These are phyloP conservation scores for Xylaria longipes DNA, from an alignment of 495 filamentous ascomycete genomes.

Conservation along the genomic window DNA sequence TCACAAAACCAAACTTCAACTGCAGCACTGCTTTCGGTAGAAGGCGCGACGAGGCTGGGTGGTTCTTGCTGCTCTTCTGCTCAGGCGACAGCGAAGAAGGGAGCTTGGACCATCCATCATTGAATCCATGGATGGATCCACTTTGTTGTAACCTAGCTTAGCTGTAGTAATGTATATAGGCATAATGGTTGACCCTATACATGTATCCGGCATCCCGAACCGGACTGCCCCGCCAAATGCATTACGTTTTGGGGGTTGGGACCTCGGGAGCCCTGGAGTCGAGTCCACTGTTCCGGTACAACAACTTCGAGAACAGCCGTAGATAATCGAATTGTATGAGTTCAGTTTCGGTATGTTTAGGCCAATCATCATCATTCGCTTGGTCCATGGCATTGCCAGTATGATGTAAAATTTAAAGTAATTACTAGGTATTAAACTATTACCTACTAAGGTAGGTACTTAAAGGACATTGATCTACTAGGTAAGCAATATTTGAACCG, in stretches of 20 bases:
- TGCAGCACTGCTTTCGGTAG: conserved; percentile 23
- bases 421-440: neutral
- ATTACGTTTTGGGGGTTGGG: no score
- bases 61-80: neutral
- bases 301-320: no score
- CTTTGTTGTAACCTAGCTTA: no score
- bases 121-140: neutral
- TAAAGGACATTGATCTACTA: neutral
- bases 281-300: no score
- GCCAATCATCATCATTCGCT: no score
- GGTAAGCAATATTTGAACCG: neutral
- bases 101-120: conserved; percentile 13
- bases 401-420: neutral
- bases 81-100: conserved; percentile 1
- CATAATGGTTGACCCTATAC: neutral
- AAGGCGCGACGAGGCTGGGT: conserved; percentile 22
- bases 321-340: no score
- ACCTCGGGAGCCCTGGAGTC: no score
- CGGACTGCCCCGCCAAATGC: no score
- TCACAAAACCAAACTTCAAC: conserved; percentile 15
- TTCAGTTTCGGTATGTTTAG: no score
- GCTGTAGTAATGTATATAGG: neutral
- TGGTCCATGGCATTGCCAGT: neutral
- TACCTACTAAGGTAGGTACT: neutral
- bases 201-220: neutral